Base-by-base conservation (phyloP, 768 basidiomycete species). In the Nevesoporus exiguus region DNA sequence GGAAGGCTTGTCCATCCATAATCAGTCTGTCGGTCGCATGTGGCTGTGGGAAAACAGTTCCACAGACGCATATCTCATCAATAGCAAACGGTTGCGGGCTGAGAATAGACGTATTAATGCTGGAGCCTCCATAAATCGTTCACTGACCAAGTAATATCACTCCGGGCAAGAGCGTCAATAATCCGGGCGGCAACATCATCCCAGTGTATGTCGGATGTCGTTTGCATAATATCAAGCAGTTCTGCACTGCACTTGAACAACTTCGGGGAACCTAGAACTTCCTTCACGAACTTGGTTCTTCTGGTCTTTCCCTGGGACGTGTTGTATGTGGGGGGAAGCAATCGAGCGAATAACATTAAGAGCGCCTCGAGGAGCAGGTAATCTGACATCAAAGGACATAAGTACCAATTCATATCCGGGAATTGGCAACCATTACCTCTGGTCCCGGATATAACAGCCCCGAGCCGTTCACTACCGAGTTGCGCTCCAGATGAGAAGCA, bases 11-110 rank as follows among this genome's bases (percentile, higher is more conserved):
- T 25, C 71, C 73, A 55, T 87, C 84, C 46, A 82, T 63, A 59
- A 80, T 81, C 44, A 86, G 57, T 27, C 78, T 73, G 52, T 80
- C 78, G 0, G 75, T 65, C 2, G 66, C 62, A 46, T 74, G 73
- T 37, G 72, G 59, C 49, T 71, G 71, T 22, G 68, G 71, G 39
- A 71, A 72, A 29, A 65, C 50, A 30, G 47, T 55, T 30, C 67
- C 74, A 51, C 73, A 72, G 10, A 77, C 64, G 9, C 60, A 55
- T 54, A 84, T 72, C 41, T 74, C 66, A 11, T 67, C 64, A 15
- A 77, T 68, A 34, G 72, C 65, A 57, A 86, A 85, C 11, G 83
- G 80, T 53, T 87, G 85, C 11, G 85, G 84, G 57, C 85, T 87
- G 46, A 1, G 21, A 51, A 55, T 25, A 49, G 33, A 33, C 19